Evolutionary conservation across 768 basidiomycete genomes (phyloP), one percentile per base, ranked within the genome.

Genomic region (Tricholoma sp.): DNA sequence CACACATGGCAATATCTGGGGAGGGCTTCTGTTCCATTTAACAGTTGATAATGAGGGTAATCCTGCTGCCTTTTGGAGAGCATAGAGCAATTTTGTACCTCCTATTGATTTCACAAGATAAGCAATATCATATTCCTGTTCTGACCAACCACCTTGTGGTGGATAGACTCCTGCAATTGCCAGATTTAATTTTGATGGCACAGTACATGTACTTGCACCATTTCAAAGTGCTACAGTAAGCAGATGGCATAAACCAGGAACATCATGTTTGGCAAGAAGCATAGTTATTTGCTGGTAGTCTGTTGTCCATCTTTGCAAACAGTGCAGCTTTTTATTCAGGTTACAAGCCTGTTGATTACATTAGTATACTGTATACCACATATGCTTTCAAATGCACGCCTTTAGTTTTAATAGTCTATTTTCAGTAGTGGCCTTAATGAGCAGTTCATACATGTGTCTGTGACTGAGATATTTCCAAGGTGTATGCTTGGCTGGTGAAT

Each of bases 51-150:
- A 1, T 7, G 70, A 71, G 11, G 70, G 61, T 22, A 60, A 61
- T 0, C 58, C 57, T 12, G 64, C 52, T 1, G 59, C 56, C 49
- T 67, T 68, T 18, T 65, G 62, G 5, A 72, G 52, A 3, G 61
- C 60, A 62, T 66, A 70, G 1, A 72, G 55, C 0, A 72, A 60
- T 0, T 59, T 37, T 21, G 65, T 59, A 0, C 71, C 71, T 16
- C 68, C 66, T 43, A 65, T 21, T n/a, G 66, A 56, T 39, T 69
- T 68, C 0, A 61, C 55, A 5, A 72, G 60, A 47, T 68, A 67
- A 39, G 66, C 66, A 19, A 68, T 56, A 56, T 71, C 71, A 51
- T 63, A 39, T 27, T 70, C 67, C 0, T 55, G 54, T 21, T 57
- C 24, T 6, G 59, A 60, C 56, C 61, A 67, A 2, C 54, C 56